Evolutionary conservation across 768 basidiomycete species (phyloP).

Genomic region (Podaxis carcinomalis): DNA sequence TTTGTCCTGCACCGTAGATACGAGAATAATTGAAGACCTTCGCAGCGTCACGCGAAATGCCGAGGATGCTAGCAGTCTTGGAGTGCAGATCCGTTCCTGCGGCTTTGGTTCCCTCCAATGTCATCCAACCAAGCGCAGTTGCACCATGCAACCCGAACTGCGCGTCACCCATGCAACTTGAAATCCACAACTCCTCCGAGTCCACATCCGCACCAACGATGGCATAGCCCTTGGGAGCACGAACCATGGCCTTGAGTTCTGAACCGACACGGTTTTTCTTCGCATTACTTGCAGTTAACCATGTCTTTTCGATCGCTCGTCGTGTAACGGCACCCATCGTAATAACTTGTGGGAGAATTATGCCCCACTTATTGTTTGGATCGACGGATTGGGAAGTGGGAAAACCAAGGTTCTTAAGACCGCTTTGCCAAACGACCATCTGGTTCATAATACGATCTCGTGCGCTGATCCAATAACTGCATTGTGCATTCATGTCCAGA

Average conservation of each 20-base stretch:
- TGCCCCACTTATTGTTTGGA: constrained; percentile 60
- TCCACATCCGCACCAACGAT: constrained; percentile 99
- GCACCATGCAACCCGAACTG: constrained; percentile 97
- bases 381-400: constrained; percentile 13
- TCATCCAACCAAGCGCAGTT: constrained; percentile 99
- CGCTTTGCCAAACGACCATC: constrained; percentile 82
- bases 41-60: constrained; percentile 90
- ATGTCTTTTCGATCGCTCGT: constrained; percentile 95
- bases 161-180: constrained; percentile 96
- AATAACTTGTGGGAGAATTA: constrained; percentile 94
- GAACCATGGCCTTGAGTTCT: constrained; percentile 96
- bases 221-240: constrained; percentile 87
- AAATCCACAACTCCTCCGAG: constrained; percentile 98
- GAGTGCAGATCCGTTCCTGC: constrained; percentile 96
- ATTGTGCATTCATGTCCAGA: constrained; percentile 87
- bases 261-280: constrained; percentile 98
- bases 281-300: constrained; percentile 97
- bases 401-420: constrained; percentile 50
- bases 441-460: constrained; percentile 90
- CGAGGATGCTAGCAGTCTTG: constrained; percentile 90
- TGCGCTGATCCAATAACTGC: constrained; percentile 97
- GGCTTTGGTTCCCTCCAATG: constrained; percentile 92
- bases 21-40: constrained; percentile 99
- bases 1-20: constrained; percentile 98
- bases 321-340: constrained; percentile 99